A percentile compares a stretch with the other conserved stretches of the same genome.
Conservation (phyloP, 2,329 filamentous ascomycete species). For the Cordyceps farinosa region DNA sequence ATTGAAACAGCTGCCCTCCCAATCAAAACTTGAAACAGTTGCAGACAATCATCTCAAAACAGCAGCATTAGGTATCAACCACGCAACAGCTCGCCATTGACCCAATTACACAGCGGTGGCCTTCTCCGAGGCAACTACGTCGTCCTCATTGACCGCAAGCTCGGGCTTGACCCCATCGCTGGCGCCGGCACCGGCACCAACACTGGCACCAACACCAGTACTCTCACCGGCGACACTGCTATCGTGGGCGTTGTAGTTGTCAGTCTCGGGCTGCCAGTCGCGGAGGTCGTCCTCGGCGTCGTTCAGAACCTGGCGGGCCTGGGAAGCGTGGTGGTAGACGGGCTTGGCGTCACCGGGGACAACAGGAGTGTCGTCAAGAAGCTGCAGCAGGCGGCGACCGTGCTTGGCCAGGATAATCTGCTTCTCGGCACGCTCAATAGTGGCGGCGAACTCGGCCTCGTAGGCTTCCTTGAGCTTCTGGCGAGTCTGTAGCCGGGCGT, state of each 20-base stretch:
- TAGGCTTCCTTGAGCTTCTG: conserved; percentile 96
- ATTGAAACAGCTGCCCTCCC: conserved; percentile 14
- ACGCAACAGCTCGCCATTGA: background rate
- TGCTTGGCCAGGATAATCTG: conserved; percentile 92
- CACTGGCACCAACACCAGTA: too few species aligned
- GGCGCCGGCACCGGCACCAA: background rate
- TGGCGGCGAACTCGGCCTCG: conserved; percentile 79
- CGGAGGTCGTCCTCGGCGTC: conserved; percentile 88
- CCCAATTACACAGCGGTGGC: background rate
- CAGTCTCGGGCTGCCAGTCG: conserved; percentile 59
- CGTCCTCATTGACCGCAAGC: background rate
- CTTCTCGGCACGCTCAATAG: conserved; percentile 95
- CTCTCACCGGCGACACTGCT: background rate
- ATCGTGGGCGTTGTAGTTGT: conserved; percentile 24
- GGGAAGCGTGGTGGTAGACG: conserved; percentile 61
- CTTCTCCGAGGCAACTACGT: background rate
- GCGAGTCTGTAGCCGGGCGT: conserved; percentile 60
- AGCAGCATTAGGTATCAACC: conserved; percentile 8
- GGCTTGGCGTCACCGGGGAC: conserved; percentile 76
- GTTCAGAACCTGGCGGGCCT: conserved; percentile 81
- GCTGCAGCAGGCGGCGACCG: conserved; percentile 75
- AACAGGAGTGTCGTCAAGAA: conserved; percentile 86
- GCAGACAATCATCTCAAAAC: conserved; percentile 2
- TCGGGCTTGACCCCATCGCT: background rate
- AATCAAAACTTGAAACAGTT: conserved; percentile 3